These are phyloP conservation scores for Bretziella fagacearum DNA, from an alignment of 2,329 filamentous ascomycete genomes.

Conservation along the genomic window DNA sequence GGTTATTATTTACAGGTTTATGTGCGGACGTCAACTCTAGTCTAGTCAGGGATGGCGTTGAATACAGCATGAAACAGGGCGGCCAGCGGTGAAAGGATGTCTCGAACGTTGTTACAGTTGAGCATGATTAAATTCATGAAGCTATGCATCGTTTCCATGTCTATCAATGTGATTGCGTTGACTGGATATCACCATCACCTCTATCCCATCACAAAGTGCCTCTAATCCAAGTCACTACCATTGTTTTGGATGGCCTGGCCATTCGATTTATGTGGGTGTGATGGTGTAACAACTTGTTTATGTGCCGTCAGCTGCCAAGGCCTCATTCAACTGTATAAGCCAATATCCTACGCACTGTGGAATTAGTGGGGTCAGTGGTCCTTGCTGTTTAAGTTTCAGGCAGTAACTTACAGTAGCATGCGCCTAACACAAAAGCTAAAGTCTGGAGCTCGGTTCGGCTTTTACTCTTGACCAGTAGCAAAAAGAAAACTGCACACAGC, in stretches of 20 bases:
- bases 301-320: not conserved
- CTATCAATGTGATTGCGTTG: no score
- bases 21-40: not conserved
- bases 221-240: no score
- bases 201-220: no score
- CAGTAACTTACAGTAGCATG: not conserved
- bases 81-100: not conserved
- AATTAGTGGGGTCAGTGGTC: not conserved
- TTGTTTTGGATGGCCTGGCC: not conserved
- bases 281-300: not conserved
- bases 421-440: not conserved
- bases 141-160: no score
- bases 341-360: not conserved
- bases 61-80: not conserved
- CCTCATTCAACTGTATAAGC: not conserved
- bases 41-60: not conserved
- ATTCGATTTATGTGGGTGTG: not conserved
- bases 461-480: not conserved
- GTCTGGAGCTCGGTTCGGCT: not conserved
- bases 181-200: no score
- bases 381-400: not conserved
- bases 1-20: not conserved
- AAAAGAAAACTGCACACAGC: no score
- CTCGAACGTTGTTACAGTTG: no score
- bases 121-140: no score